These are phyloP conservation scores for Nemania sp. DNA, from an alignment of 2,329 filamentous ascomycete genomes.

Conservation along the genomic window DNA sequence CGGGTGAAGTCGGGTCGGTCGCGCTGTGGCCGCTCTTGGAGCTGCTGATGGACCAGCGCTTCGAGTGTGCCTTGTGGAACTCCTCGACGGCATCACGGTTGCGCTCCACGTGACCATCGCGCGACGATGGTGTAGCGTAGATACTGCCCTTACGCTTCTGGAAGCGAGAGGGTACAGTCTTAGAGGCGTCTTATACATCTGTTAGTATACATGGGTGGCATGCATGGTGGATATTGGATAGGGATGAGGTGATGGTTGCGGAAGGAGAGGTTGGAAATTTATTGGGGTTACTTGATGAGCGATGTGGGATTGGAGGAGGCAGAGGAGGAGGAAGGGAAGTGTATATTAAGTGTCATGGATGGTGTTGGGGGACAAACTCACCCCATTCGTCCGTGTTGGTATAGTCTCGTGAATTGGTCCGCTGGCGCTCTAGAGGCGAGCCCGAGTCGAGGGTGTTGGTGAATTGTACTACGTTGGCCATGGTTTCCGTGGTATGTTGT, in stretches of 20 bases:
- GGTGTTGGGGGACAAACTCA: conserved; percentile 36
- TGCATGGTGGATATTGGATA: neutral
- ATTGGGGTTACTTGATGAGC: neutral
- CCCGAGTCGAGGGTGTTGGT: conserved; percentile 40
- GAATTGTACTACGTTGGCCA: conserved; percentile 34
- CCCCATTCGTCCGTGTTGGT: conserved; percentile 52
- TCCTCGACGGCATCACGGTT: conserved; percentile 57
- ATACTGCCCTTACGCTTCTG: conserved; percentile 72
- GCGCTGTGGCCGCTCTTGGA: conserved; percentile 16
- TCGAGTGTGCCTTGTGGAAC: conserved; percentile 63
- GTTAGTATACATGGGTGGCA: neutral
- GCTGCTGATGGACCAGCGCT: conserved; percentile 41
- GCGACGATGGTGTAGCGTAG: conserved; percentile 65
- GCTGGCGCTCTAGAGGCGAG: conserved; percentile 43
- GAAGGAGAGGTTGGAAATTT: neutral
- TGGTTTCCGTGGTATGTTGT: conserved; percentile 17
- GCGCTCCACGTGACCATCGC: conserved; percentile 65
- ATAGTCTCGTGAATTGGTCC: conserved; percentile 37
- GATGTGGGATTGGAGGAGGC: neutral
- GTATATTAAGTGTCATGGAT: neutral
- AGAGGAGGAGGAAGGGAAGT: neutral
- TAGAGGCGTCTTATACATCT: conserved; percentile 57
- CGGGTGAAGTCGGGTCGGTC: conserved; percentile 15
- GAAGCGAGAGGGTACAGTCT: conserved; percentile 68
- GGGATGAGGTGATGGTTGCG: neutral